Percentiles rank a stretch among this genome's conserved stretches.
These are phyloP conservation scores for Anisodus tanguticus DNA, from an alignment of 257 asterid species.

Conservation along the genomic window DNA sequence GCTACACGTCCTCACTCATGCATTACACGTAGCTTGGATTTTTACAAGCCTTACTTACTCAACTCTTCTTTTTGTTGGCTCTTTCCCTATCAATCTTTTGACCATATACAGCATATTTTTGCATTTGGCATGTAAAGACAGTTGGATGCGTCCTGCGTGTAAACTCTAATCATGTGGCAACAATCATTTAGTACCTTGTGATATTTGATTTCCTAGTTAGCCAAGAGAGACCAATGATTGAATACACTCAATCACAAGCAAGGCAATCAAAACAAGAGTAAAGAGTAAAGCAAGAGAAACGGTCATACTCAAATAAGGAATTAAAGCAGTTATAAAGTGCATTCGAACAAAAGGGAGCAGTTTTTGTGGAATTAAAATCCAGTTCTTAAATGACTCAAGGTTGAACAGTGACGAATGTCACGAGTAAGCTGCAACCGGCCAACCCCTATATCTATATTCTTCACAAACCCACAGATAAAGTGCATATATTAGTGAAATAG, in stretches of 20 bases:
- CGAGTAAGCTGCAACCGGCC: too few relatives aligned
- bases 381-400: too few relatives aligned
- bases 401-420: too few relatives aligned
- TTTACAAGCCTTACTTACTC: not conserved
- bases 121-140: not conserved
- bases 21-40: constrained; percentile 21
- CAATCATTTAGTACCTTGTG: not conserved
- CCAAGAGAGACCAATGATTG: not conserved
- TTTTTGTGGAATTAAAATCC: too few relatives aligned
- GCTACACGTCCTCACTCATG: constrained; percentile 17
- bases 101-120: not conserved
- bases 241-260: not conserved
- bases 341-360: too few relatives aligned
- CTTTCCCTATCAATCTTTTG: not conserved
- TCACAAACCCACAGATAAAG: not conserved
- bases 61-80: not conserved
- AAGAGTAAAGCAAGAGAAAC: too few relatives aligned
- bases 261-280: too few relatives aligned
- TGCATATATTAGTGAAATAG: not conserved
- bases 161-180: not conserved
- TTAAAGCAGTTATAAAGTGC: too few relatives aligned
- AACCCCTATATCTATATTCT: not conserved
- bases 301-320: too few relatives aligned
- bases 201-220: not conserved
- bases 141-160: not conserved